Evolutionary conservation across 169 alveolate species (phyloP), one percentile per base, ranked within the genome.

Genomic region (Cryptosporidium parvum): DNA sequence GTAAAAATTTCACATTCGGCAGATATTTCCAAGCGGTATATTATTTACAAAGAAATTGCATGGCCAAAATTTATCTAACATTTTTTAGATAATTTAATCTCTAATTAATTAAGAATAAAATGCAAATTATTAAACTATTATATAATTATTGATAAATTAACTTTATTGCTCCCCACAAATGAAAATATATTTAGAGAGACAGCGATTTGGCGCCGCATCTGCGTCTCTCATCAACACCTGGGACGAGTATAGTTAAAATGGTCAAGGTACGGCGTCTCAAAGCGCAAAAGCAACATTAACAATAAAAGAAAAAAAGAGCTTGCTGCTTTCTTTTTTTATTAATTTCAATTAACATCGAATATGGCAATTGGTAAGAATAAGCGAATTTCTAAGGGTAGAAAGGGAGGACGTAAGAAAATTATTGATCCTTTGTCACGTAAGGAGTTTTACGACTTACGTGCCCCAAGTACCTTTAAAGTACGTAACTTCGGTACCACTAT

Each of bases 331-430:
- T 37, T 33, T 73, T 73, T n/a, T 56, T 35, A 31, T 21, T 18
- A 58, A 29, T 31, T 53, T 33, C 21, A 35, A 73, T 73, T 35
- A 10, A 62, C 68, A 69, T 31, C 73, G 42, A 92, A 92, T 85
- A 98, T 98, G 99, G 98, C 99, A 86, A 97, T 96, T 69, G 99
- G 99, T 45, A 98, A 98, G 97, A 97, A 97, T 93, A 97, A 97
- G 87, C 94, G 98, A 93, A 97, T 96, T 91, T 96, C 97, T 95
- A 97, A 97, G 96, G 99, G 98, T 56, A 96, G 97, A 93, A 98
- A 97, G 95, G 99, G 99, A 71, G 97, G 96, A 61, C 97, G 97
- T 94, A 98, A 97, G 98, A 97, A 97, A 95, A 94, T 97, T 56
- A 97, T 97, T 42, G 99, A 97, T 94, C 98, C 98, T 52, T 97